Base-by-base conservation (phyloP, 225 moss, liverwort and hornwort species). In the Sphagnum contortum region DNA sequence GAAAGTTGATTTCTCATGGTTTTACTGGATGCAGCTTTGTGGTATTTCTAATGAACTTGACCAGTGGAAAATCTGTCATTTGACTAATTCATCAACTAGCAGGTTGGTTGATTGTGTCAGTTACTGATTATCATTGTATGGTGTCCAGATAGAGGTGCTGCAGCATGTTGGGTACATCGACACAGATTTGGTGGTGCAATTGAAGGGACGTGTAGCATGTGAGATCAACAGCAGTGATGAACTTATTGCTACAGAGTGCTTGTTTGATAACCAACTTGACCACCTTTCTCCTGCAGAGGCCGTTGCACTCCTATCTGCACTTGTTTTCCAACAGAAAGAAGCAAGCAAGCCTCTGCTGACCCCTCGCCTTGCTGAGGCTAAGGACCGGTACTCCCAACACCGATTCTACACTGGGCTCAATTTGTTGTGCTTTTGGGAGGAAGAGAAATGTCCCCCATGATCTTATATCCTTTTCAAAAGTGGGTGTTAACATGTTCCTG, bases 141-240 rank as follows among this genome's bases (percentile, higher is more conserved):
- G 68, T 49, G 50, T 75, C 69, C 88, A 94, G 94, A 91, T 98
- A 64, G 85, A 89, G 77, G 93, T 98, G 45, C 75, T 98, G 76
- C 98, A 91, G 78, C 82, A 89, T 45, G 91, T 93, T 61, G 93
- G 74, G 8, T 98, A 91, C 75, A 86, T 98, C 60, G 91, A 93
- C 69, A 63, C 82, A 44, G 93, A 98, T 71, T 76, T 98, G 61
- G 93, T 98, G 54, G 98, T 98, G 59, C 93, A 98, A 74, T 79
- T 98, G 45, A 98, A 98, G 78, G 98, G 98, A 57, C 85, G 98
- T 59, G 93, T 98, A 68, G 93, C 98, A 10, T 98, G 98, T 74
- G 93, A 98, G 70, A 93, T 98, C 58, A 98, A 98, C 71, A 98
- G 91, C 66, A 91, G 91, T 63, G 93, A 98, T 64, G 98, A 98